Conservation (phyloP, 1,139 yeast species). For the Candida tetrigidarum region DNA sequence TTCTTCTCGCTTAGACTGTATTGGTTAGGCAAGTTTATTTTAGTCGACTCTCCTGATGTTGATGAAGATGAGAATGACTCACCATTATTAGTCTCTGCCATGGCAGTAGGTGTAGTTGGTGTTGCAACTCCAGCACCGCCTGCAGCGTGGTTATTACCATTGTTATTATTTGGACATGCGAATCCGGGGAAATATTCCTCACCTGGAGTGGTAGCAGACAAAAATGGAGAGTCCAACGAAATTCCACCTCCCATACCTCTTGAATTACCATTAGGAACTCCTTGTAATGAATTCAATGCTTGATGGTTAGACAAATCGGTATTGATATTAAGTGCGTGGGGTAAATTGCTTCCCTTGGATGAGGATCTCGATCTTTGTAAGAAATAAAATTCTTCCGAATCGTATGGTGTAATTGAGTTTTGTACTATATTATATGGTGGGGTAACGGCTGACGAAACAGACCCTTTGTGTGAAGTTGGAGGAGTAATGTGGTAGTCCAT, state of each 20-base stretch:
- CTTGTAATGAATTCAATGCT: slow-evolving; percentile 32
- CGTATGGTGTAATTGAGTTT: slow-evolving; percentile 14
- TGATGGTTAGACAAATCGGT: slow-evolving; percentile 40
- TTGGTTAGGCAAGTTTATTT: slow-evolving; percentile 13
- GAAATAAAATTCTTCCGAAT: slow-evolving; percentile 15
- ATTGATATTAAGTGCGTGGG: slow-evolving; percentile 44
- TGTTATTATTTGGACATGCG: slow-evolving; percentile 9
- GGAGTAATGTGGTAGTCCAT: slow-evolving; percentile 48
- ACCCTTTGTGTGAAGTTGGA: slow-evolving; percentile 42
- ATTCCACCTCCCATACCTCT: slow-evolving; percentile 19
- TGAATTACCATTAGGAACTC: slow-evolving; percentile 14
- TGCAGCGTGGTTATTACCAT: slow-evolving; percentile 7
- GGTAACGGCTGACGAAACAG: slow-evolving; percentile 28
- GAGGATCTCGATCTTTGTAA: slow-evolving; percentile 29
- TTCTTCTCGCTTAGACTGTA: slow-evolving; percentile 48
- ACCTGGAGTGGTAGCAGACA: slow-evolving; percentile 45
- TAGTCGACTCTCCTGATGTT: slow-evolving; percentile 7
- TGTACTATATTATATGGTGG: slow-evolving; percentile 5
- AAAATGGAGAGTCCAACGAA: slow-evolving; percentile 48
- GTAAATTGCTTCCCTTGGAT: slow-evolving; percentile 29
- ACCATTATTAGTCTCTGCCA: neutral
- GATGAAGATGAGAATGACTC: neutral
- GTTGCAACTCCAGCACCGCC: neutral
- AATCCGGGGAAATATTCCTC: slow-evolving; percentile 37
- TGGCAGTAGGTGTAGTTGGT: neutral